Percentiles rank a stretch among this genome's conserved stretches.
Evolutionary conservation across 106 monocot genomes (phyloP).

Genomic region (Xerophyta viscosa): DNA sequence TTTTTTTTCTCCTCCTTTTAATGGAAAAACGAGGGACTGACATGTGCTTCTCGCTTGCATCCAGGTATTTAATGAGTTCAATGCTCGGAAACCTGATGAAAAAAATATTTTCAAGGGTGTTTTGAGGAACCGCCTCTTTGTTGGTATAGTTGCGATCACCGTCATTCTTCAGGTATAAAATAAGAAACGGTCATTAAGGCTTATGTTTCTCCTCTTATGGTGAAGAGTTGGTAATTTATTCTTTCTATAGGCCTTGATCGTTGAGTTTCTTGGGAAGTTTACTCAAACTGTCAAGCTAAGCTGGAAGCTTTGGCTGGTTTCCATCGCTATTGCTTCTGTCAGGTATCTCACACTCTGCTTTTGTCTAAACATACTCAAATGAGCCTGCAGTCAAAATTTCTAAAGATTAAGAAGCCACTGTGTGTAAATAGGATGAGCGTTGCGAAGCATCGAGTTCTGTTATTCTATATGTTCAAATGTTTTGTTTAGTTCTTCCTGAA

Average conservation of each 20-base stretch:
- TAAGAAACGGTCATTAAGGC: not conserved
- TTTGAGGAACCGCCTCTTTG: slow-evolving; percentile 38
- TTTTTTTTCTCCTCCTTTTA: too few species aligned
- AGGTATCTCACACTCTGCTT: slow-evolving; percentile 28
- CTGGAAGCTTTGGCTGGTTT: slow-evolving; percentile 62
- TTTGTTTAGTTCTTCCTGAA: too few species aligned
- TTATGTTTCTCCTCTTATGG: too few species aligned
- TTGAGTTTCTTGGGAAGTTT: slow-evolving; percentile 77
- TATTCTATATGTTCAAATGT: too few species aligned
- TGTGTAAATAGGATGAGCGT: too few species aligned
- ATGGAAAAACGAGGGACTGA: too few species aligned
- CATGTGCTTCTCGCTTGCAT: too few species aligned
- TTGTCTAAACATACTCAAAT: too few species aligned
- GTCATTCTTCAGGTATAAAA: slow-evolving; percentile 51
- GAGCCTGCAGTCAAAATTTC: too few species aligned
- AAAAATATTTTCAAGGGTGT: slow-evolving; percentile 53
- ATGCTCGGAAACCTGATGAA: slow-evolving; percentile 60
- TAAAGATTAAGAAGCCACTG: too few species aligned
- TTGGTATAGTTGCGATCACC: slow-evolving; percentile 50
- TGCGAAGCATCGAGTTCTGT: too few species aligned
- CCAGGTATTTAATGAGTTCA: slow-evolving; percentile 81
- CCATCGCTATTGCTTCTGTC: slow-evolving; percentile 37
- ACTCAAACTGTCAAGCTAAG: slow-evolving; percentile 42
- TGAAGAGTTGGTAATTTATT: not conserved
- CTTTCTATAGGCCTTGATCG: slow-evolving; percentile 35